phyloP scores from a whole-genome alignment of 805 yeast species.

The Candida quercuum region DNA sequence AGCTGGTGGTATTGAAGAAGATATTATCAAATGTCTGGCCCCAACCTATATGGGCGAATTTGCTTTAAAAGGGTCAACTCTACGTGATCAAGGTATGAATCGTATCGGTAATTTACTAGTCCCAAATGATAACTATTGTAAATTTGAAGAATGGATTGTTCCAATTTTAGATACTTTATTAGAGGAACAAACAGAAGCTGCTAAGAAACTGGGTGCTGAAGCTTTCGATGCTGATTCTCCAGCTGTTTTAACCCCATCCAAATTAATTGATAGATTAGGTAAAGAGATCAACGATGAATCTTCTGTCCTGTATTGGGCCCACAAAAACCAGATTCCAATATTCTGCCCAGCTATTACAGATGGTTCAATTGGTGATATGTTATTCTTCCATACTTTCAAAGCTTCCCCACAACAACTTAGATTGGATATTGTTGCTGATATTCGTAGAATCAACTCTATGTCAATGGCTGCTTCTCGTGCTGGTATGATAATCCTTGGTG shows the following conservation, averaged over 20 bases:
- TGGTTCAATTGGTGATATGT: slow-evolving; percentile 98
- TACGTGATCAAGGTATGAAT: slow-evolving; percentile 94
- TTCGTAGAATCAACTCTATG: slow-evolving; percentile 84
- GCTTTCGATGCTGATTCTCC: slow-evolving; percentile 56
- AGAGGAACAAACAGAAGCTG: slow-evolving; percentile 78
- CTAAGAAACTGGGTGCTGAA: slow-evolving; percentile 45
- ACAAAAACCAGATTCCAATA: slow-evolving; percentile 91
- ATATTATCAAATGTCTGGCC: slow-evolving; percentile 90
- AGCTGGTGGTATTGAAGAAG: slow-evolving; percentile 99
- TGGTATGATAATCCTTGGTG: slow-evolving; percentile 95
- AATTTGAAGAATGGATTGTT: slow-evolving; percentile 97
- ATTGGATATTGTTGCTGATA: slow-evolving; percentile 91
- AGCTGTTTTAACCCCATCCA: slow-evolving; percentile 89
- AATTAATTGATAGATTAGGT: slow-evolving; percentile 87
- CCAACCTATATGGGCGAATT: slow-evolving; percentile 96
- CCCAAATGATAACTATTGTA: slow-evolving; percentile 97
- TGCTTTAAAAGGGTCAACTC: slow-evolving; percentile 63
- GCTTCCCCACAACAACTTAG: slow-evolving; percentile 86
- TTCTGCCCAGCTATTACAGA: slow-evolving; percentile 98
- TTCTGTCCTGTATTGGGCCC: slow-evolving; percentile 96
- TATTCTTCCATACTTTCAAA: slow-evolving; percentile 96
- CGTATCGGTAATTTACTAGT: slow-evolving; percentile 95
- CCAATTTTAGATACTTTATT: slow-evolving; percentile 85
- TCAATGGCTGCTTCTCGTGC: slow-evolving; percentile 93
- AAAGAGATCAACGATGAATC: slow-evolving; percentile 92